A percentile compares a stretch with the other conserved stretches of the same genome.
These are phyloP conservation scores for Pestalotiopsis sp. DNA, from an alignment of 2,329 filamentous ascomycete genomes.

Conservation along the genomic window DNA sequence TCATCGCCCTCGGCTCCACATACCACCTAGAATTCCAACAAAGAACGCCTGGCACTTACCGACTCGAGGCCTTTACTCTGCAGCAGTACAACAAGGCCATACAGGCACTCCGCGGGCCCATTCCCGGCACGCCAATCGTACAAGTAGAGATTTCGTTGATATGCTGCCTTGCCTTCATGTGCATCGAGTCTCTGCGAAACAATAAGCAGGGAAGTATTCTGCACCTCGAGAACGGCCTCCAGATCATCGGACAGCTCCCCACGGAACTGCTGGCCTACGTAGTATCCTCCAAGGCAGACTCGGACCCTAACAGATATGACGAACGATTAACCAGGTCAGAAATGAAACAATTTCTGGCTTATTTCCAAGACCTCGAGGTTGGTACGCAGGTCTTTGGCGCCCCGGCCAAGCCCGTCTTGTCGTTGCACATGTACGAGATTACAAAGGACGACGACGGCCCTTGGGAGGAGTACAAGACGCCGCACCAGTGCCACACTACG, in stretches of 20 bases:
- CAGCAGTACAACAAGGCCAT: conserved; percentile 41
- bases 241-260: conserved; percentile 31
- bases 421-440: background rate
- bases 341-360: conserved; percentile 21
- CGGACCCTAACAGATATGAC: background rate
- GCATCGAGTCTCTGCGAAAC: conserved; percentile 31
- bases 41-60: conserved; percentile 17
- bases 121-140: conserved; percentile 24
- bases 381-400: conserved; percentile 15
- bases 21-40: conserved; percentile 27
- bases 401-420: background rate
- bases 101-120: conserved; percentile 31
- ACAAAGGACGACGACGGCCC: conserved; percentile 7
- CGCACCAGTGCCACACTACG: background rate
- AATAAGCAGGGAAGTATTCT: conserved; percentile 27
- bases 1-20: conserved; percentile 36
- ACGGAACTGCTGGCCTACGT: conserved; percentile 16
- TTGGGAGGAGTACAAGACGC: conserved; percentile 5
- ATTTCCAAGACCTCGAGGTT: conserved; percentile 21
- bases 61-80: conserved; percentile 38
- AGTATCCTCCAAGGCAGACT: background rate
- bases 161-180: conserved; percentile 35
- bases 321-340: conserved; percentile 19
- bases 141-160: conserved; percentile 31
- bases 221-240: conserved; percentile 33